Percentiles rank a stretch among this genome's conserved stretches.
Evolutionary conservation across 805 yeast species (phyloP).

Genomic region (Metschnikowia dekortorum): DNA sequence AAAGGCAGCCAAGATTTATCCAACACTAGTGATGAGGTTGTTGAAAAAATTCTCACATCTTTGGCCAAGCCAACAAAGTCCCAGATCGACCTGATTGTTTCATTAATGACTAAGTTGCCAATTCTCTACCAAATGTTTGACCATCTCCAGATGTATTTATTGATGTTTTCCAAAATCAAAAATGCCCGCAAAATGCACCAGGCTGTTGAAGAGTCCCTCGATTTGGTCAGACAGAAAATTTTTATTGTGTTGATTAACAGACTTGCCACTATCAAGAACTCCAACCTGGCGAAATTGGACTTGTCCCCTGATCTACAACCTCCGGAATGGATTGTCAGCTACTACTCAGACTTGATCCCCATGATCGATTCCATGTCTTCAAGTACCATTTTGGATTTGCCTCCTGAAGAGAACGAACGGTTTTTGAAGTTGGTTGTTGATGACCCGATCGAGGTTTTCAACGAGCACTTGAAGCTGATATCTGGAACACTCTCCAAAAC

Average conservation of each 20-base stretch:
- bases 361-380: conserved; percentile 43
- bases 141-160: conserved; percentile 60
- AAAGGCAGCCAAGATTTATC: conserved; percentile 25
- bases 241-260: conserved; percentile 23
- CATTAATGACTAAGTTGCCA: conserved; percentile 57
- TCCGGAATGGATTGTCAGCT: conserved; percentile 80
- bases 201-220: conserved; percentile 23
- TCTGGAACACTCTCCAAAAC: conserved; percentile 23
- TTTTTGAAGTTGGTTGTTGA: conserved; percentile 43
- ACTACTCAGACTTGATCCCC: conserved; percentile 55
- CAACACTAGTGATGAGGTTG: conserved; percentile 29
- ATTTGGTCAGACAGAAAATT: conserved; percentile 25
- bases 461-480: conserved; percentile 27
- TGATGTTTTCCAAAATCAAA: conserved; percentile 55
- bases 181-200: conserved; percentile 18
- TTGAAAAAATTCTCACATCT: conserved; percentile 48
- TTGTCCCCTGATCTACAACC: conserved; percentile 59
- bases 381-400: conserved; percentile 40
- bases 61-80: conserved; percentile 58
- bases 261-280: conserved; percentile 28
- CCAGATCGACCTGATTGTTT: conserved; percentile 62
- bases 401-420: conserved; percentile 27
- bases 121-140: conserved; percentile 56
- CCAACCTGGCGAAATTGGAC: conserved; percentile 38
- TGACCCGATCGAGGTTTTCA: conserved; percentile 41